A percentile compares a stretch with the other conserved stretches of the same genome.
phyloP scores from a whole-genome alignment of 1,139 yeast genomes.

The Debaryomyces psychrophilus region DNA sequence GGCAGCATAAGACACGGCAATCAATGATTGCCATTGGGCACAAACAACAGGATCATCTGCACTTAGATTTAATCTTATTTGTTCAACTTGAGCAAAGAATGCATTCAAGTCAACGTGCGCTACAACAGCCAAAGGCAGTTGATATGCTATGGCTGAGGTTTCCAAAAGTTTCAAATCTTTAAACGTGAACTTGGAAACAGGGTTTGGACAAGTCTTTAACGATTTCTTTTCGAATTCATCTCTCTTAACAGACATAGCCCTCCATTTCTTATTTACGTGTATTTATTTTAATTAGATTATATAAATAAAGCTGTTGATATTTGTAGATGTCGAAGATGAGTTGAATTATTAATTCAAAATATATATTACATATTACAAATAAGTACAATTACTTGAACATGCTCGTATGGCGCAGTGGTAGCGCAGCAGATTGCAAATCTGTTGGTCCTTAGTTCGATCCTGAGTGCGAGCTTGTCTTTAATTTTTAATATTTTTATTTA shows the following conservation, averaged over 20 bases:
- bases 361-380: too few relatives aligned
- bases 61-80: constrained; percentile 65
- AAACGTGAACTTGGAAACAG: constrained; percentile 40
- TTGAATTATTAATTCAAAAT: background rate
- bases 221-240: background rate
- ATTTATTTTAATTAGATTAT: too few relatives aligned
- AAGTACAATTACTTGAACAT: background rate
- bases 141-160: constrained; percentile 47
- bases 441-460: constrained; percentile 58
- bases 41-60: constrained; percentile 86
- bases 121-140: constrained; percentile 76
- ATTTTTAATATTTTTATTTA: background rate
- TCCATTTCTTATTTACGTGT: background rate
- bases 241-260: constrained; percentile 10
- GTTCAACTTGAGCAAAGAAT: constrained; percentile 94
- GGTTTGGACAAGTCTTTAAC: background rate
- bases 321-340: background rate
- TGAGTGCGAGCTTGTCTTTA: constrained; percentile 42
- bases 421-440: constrained; percentile 61
- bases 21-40: constrained; percentile 87
- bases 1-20: constrained; percentile 92
- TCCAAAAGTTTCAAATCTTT: constrained; percentile 53
- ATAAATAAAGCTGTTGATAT: too few relatives aligned
- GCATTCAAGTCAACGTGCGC: constrained; percentile 93
- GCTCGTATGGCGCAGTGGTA: constrained; percentile 60